Conservation (phyloP, 345 rosid genomes). For the Dimocarpus longan region DNA sequence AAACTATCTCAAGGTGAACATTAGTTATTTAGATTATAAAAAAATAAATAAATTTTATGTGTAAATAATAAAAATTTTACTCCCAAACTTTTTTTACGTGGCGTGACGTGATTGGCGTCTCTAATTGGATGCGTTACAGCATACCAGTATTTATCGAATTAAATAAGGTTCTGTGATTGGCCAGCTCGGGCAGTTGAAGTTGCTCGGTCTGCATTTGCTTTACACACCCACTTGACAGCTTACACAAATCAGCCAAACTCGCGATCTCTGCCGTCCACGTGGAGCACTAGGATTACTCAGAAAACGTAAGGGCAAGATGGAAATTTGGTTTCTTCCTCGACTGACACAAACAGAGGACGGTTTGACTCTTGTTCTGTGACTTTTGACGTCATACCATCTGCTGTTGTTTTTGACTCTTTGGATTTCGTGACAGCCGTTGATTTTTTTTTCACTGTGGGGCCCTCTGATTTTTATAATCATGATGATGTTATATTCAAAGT, state of each 20-base stretch:
- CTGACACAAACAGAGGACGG: not conserved
- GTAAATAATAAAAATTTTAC: not conserved
- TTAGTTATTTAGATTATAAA: no score
- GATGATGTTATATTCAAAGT: not conserved
- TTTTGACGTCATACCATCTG: conserved; percentile 5
- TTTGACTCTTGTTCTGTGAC: conserved; percentile 27
- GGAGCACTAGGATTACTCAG: no score
- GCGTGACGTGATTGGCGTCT: not conserved
- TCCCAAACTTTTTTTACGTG: not conserved
- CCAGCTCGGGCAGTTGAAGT: not conserved
- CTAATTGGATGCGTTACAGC: not conserved
- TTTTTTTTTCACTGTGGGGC: conserved; percentile 6
- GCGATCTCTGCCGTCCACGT: not conserved
- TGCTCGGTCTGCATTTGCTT: not conserved
- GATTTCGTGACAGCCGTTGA: not conserved
- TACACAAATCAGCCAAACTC: not conserved
- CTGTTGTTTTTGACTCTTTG: not conserved
- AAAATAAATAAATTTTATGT: not conserved
- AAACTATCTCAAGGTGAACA: no score
- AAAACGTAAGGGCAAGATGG: not conserved
- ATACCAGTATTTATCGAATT: not conserved
- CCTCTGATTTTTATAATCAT: not conserved
- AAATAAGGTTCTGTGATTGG: conserved; percentile 11
- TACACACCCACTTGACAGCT: not conserved
- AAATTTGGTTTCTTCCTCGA: not conserved